Evolutionary conservation across 345 rosid genomes (phyloP).

Genomic region (Carallia pectinifolia): DNA sequence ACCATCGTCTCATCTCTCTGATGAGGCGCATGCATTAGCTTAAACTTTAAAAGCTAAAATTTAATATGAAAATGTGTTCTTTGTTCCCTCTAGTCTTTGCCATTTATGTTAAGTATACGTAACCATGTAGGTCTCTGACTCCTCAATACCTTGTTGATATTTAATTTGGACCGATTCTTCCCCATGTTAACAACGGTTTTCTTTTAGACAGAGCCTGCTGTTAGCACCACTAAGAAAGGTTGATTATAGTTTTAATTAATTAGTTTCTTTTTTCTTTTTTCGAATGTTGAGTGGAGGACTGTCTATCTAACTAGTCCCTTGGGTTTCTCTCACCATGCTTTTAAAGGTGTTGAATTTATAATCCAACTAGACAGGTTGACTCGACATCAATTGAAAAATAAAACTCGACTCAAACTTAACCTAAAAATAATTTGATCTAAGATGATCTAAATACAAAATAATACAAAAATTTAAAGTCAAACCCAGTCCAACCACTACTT

Average conservation of each 20-base stretch:
- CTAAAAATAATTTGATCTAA: too few species aligned
- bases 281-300: neutral
- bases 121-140: neutral
- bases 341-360: too few species aligned
- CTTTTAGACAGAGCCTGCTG: conserved; percentile 4
- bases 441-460: too few species aligned
- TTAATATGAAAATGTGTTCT: neutral
- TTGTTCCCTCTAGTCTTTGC: neutral
- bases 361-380: too few species aligned
- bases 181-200: neutral
- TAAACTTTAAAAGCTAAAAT: conserved; percentile 1
- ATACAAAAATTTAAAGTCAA: too few species aligned
- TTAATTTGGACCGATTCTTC: neutral
- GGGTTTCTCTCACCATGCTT: neutral
- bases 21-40: conserved; percentile 1
- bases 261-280: neutral
- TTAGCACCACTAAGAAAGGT: neutral
- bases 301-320: conserved; percentile 2
- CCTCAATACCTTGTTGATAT: neutral
- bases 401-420: too few species aligned
- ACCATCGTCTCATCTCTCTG: neutral
- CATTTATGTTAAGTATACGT: neutral
- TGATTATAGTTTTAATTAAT: neutral
- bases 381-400: too few species aligned
- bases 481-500: too few species aligned